phyloP scores from a whole-genome alignment of 306 rosid genomes.

The Sesbania bispinosa region DNA sequence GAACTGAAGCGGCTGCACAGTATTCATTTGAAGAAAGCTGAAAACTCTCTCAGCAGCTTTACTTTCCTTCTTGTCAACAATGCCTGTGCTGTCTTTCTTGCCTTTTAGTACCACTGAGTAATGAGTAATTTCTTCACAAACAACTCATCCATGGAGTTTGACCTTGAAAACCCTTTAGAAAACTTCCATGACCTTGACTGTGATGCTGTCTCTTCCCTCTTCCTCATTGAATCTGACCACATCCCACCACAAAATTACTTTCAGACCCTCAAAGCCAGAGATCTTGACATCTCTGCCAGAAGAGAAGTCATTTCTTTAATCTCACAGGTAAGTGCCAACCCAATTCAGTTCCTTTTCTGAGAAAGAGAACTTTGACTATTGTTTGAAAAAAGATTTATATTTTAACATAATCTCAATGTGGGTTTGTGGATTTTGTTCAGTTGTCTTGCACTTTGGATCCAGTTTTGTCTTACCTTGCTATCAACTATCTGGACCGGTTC shows the following conservation, averaged over 20 bases:
- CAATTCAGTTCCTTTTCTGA: not conserved
- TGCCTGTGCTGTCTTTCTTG: slow-evolving; percentile 35
- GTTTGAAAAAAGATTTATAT: not conserved
- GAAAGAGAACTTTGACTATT: not conserved
- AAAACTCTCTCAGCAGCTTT: slow-evolving; percentile 10
- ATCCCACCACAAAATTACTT: slow-evolving; percentile 61
- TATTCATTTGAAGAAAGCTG: slow-evolving; percentile 33
- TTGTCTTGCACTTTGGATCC: slow-evolving; percentile 57
- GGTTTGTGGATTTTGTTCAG: slow-evolving; percentile 28
- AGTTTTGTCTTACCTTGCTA: slow-evolving; percentile 64
- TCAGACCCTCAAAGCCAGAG: slow-evolving; percentile 38
- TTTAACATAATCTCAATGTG: not conserved
- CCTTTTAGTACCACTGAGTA: slow-evolving; percentile 21
- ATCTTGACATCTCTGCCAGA: slow-evolving; percentile 50
- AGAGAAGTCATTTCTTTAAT: slow-evolving; percentile 54
- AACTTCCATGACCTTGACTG: slow-evolving; percentile 40
- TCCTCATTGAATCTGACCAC: slow-evolving; percentile 75
- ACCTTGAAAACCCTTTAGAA: slow-evolving; percentile 83
- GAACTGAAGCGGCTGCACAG: slow-evolving; percentile 25
- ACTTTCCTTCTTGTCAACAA: slow-evolving; percentile 19
- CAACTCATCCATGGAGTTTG: slow-evolving; percentile 65
- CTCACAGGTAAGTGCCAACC: slow-evolving; percentile 54
- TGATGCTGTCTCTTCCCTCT: slow-evolving; percentile 52
- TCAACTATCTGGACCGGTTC: slow-evolving; percentile 87
- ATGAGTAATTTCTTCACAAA: no score